Conservation (phyloP, 179 eudicot genomes). For the Kewa caespitosa region DNA sequence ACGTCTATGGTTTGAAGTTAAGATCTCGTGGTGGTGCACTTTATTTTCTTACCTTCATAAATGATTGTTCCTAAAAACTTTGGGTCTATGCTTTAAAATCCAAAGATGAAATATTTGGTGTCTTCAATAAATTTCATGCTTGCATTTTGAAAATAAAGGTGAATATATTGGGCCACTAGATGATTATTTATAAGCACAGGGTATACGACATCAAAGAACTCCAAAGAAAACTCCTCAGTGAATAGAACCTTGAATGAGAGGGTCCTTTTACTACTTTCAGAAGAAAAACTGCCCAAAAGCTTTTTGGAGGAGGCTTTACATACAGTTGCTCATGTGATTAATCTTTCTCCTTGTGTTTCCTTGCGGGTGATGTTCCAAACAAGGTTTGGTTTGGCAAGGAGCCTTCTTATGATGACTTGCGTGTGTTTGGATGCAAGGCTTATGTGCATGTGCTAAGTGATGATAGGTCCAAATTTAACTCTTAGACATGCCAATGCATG, state of each 20-base stretch:
- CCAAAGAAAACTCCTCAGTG: conserved; percentile 8
- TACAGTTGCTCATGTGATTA: conserved; percentile 9
- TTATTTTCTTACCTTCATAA: conserved; percentile 22
- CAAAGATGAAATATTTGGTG: conserved; percentile 22
- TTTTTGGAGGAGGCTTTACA: conserved; percentile 23
- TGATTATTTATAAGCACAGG: conserved; percentile 10
- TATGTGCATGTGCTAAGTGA: conserved; percentile 25
- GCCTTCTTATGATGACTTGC: conserved; percentile 14
- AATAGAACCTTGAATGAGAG: conserved; percentile 19
- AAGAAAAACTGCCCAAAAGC: conserved; percentile 16
- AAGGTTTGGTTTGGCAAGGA: conserved; percentile 19
- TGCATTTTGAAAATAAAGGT: not conserved
- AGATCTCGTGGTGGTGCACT: conserved; percentile 18
- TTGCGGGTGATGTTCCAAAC: conserved; percentile 19
- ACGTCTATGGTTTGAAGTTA: not conserved
- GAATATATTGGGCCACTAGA: conserved; percentile 16
- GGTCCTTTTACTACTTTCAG: conserved; percentile 16
- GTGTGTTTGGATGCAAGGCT: conserved; percentile 17
- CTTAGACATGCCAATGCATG: conserved; percentile 13
- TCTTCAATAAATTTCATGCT: conserved; percentile 19
- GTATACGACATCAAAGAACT: conserved; percentile 7
- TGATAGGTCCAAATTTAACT: conserved; percentile 18
- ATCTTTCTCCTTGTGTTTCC: conserved; percentile 10
- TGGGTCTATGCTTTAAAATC: conserved; percentile 16
- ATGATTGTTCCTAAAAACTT: conserved; percentile 22